Evolutionary conservation across 768 basidiomycete species (phyloP).

Genomic region (Russula abietina): DNA sequence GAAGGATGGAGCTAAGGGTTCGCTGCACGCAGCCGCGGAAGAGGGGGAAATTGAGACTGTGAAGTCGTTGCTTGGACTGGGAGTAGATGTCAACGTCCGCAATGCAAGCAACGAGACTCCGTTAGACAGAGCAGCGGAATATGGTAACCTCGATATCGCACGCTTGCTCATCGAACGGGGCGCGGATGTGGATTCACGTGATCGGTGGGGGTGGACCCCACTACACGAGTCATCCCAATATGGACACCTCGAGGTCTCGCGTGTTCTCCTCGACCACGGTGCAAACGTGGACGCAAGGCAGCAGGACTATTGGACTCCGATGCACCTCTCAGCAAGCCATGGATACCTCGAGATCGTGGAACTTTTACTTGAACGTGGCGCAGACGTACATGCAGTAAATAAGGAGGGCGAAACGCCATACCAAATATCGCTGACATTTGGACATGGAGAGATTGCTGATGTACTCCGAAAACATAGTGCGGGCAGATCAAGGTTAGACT

Average conservation of each 20-base stretch:
- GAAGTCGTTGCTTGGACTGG: background rate
- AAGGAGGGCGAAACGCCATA: background rate
- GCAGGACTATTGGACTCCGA: background rate
- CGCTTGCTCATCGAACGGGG: background rate
- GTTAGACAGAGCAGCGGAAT: background rate
- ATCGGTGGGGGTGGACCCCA: background rate
- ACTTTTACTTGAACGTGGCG: background rate
- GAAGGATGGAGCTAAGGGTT: background rate
- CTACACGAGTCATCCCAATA: background rate
- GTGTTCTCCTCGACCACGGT: background rate
- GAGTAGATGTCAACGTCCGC: background rate
- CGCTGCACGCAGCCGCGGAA: background rate
- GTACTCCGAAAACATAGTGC: too few species aligned
- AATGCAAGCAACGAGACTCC: background rate
- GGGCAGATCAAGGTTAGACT: too few species aligned
- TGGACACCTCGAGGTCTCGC: background rate
- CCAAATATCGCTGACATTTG: background rate
- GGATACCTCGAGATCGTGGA: background rate
- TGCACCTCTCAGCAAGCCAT: background rate
- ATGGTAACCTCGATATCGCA: background rate
- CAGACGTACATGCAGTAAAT: background rate
- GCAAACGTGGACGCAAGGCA: background rate
- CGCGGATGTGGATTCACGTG: slow-evolving; percentile 2
- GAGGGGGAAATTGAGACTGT: background rate
- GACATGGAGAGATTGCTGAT: too few species aligned